These are phyloP conservation scores for Lanmaoa pseudosensibilis DNA, from an alignment of 768 basidiomycete genomes.

Conservation along the genomic window DNA sequence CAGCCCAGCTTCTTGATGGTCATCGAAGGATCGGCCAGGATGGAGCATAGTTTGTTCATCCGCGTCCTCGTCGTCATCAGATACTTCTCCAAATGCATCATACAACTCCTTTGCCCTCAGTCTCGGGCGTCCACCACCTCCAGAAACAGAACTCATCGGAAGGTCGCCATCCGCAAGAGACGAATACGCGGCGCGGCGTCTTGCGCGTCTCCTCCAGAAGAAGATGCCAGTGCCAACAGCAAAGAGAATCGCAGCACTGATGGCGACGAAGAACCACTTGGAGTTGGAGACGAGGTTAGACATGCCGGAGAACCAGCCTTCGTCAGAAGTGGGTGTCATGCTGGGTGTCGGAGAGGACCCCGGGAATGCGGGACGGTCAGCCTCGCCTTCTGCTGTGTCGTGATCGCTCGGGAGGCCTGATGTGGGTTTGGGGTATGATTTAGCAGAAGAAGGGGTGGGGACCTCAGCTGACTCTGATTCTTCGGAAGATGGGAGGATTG, in stretches of 20 bases:
- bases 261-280: slow-evolving; percentile 88
- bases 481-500: slow-evolving; percentile 48
- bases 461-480: slow-evolving; percentile 41
- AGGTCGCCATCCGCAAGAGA: slow-evolving; percentile 66
- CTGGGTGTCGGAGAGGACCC: slow-evolving; percentile 37
- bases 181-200: slow-evolving; percentile 49
- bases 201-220: slow-evolving; percentile 71
- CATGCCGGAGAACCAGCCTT: slow-evolving; percentile 85
- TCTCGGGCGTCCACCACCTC: slow-evolving; percentile 34
- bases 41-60: slow-evolving; percentile 72
- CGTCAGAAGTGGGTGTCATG: slow-evolving; percentile 62
- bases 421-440: slow-evolving; percentile 81
- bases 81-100: slow-evolving; percentile 92
- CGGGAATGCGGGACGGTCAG: slow-evolving; percentile 70
- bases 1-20: slow-evolving; percentile 39
- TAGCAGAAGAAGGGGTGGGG: slow-evolving; percentile 48
- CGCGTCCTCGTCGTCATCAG: slow-evolving; percentile 78
- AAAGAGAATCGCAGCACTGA: slow-evolving; percentile 77
- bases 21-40: slow-evolving; percentile 33
- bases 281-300: slow-evolving; percentile 69
- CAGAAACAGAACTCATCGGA: slow-evolving; percentile 70
- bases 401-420: slow-evolving; percentile 86
- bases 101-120: slow-evolving; percentile 86
- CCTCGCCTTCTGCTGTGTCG: slow-evolving; percentile 75
- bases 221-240: slow-evolving; percentile 67